These are phyloP conservation scores for Pythium apleroticum DNA, from an alignment of 352 stramenopile species.

Conservation along the genomic window DNA sequence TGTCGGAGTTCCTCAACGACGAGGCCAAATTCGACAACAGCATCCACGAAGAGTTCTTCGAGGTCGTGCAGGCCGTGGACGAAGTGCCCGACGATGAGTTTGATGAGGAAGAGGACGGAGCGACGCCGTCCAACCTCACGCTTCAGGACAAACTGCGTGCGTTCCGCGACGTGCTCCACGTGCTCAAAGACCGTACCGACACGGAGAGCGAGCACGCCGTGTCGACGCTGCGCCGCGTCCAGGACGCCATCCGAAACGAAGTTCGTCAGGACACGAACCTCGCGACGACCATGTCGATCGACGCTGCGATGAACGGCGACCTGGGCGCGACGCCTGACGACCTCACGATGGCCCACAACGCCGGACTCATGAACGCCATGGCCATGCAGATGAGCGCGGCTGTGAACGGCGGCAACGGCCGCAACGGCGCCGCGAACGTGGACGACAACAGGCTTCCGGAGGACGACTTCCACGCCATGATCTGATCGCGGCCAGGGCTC, in stretches of 20 bases:
- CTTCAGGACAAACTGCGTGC: conserved; percentile 80
- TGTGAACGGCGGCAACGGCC: neutral
- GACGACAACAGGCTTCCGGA: conserved; percentile 19
- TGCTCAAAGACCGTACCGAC: conserved; percentile 72
- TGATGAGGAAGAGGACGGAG: conserved; percentile 45
- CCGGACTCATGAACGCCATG: conserved; percentile 23
- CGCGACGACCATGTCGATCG: conserved; percentile 23
- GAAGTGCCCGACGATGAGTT: conserved; percentile 72
- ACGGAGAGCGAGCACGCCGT: conserved; percentile 49
- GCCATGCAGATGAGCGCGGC: conserved; percentile 23
- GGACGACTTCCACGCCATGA: conserved; percentile 25
- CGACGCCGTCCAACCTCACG: conserved; percentile 37
- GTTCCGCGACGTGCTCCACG: conserved; percentile 74
- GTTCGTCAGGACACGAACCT: conserved; percentile 22
- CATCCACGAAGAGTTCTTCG: conserved; percentile 84
- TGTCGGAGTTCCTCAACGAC: conserved; percentile 75
- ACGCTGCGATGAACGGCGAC: conserved; percentile 14
- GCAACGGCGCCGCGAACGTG: neutral
- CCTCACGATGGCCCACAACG: conserved; percentile 24
- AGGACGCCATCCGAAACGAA: conserved; percentile 52
- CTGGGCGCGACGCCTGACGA: conserved; percentile 5
- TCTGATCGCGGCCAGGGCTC: conserved; percentile 12
- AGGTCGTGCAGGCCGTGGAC: conserved; percentile 64
- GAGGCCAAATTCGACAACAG: conserved; percentile 65
- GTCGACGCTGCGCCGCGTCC: conserved; percentile 56